These are phyloP conservation scores for Chaetomium olivaceum DNA, from an alignment of 2,329 filamentous ascomycete species.

Conservation along the genomic window DNA sequence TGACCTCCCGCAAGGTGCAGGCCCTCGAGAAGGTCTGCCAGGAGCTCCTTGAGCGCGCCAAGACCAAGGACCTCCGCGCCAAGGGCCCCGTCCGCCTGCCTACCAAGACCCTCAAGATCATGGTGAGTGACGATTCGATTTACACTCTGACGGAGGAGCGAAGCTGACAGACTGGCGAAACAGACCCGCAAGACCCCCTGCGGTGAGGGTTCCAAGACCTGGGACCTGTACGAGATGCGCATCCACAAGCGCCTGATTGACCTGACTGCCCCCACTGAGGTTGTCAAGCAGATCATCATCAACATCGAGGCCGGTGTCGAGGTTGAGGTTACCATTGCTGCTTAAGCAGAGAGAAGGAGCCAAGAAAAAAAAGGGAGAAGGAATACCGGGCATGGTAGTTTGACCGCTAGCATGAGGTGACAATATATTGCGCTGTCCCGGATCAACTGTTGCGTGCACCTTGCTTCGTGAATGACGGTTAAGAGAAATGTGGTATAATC, in stretches of 20 bases:
- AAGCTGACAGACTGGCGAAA: constrained; percentile 48
- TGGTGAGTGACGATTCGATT: constrained; percentile 12
- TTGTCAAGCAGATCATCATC: constrained; percentile 95
- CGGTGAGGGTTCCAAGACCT: constrained; percentile 99
- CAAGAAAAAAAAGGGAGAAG: constrained; percentile 19
- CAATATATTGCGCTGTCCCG: not conserved
- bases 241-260: constrained; percentile 99
- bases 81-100: constrained; percentile 86
- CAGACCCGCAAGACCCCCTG: constrained; percentile 98
- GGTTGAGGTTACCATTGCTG: constrained; percentile 90
- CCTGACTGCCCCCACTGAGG: constrained; percentile 95
- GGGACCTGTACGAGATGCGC: constrained; percentile 98
- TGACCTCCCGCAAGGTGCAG: constrained; percentile 81
- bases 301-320: constrained; percentile 94
- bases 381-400: not conserved
- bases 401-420: not conserved
- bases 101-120: constrained; percentile 37
- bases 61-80: constrained; percentile 96
- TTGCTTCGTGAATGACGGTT: not conserved
- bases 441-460: not conserved
- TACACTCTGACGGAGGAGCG: not conserved
- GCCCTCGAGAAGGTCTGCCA: constrained; percentile 97
- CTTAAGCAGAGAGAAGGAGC: constrained; percentile 52
- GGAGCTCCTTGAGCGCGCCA: constrained; percentile 97
- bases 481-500: not conserved